Evolutionary conservation across 768 basidiomycete species (phyloP).

Genomic region (Trametes cinnabarina): DNA sequence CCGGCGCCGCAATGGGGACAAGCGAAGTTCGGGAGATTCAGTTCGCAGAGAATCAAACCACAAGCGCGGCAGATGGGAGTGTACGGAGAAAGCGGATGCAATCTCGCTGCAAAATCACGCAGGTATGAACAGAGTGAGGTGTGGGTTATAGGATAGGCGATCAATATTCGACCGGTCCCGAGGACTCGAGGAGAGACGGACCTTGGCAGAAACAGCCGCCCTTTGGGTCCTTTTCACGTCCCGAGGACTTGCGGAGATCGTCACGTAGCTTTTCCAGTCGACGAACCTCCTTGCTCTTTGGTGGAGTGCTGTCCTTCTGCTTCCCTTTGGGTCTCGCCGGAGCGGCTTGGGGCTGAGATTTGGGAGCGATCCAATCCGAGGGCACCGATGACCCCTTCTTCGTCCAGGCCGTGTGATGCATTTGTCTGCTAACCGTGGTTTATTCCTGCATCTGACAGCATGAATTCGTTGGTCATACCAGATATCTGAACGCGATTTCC

Average conservation of each 20-base stretch:
- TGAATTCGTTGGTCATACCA: too few species aligned
- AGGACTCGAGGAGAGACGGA: slow-evolving; percentile 18
- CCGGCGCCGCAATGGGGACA: slow-evolving; percentile 51
- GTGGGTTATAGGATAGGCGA: too few species aligned
- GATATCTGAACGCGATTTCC: too few species aligned
- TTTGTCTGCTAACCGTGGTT: too few species aligned
- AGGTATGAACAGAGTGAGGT: neutral
- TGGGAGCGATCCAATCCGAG: slow-evolving; percentile 51
- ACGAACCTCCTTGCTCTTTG: slow-evolving; percentile 50
- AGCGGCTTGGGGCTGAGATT: slow-evolving; percentile 25
- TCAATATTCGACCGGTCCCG: too few species aligned
- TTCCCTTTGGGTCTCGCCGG: slow-evolving; percentile 38
- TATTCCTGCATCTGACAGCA: too few species aligned
- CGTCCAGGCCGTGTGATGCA: slow-evolving; percentile 46
- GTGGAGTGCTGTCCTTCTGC: slow-evolving; percentile 25
- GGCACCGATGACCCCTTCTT: slow-evolving; percentile 46
- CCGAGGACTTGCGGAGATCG: slow-evolving; percentile 37
- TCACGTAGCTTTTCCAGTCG: slow-evolving; percentile 46
- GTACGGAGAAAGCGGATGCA: slow-evolving; percentile 57
- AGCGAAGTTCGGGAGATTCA: slow-evolving; percentile 52
- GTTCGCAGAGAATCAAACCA: slow-evolving; percentile 58
- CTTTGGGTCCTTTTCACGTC: slow-evolving; percentile 48
- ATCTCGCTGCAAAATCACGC: slow-evolving; percentile 41
- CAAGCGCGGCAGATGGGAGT: slow-evolving; percentile 54
- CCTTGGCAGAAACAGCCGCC: slow-evolving; percentile 75